phyloP scores from a whole-genome alignment of 345 rosid genomes.

The Anacardium occidentale region DNA sequence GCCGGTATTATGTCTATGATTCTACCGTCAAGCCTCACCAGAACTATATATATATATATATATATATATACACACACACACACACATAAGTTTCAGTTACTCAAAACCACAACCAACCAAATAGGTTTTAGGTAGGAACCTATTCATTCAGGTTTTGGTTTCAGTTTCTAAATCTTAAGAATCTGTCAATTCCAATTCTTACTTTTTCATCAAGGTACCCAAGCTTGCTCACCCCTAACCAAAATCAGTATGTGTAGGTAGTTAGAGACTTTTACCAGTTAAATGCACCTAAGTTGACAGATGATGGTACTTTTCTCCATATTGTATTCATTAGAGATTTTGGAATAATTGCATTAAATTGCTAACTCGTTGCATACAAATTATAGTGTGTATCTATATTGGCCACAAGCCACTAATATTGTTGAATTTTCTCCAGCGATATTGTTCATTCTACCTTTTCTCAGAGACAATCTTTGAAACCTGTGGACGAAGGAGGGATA shows the following conservation, averaged over 20 bases:
- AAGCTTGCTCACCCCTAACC: too few species aligned
- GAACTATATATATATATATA: too few species aligned
- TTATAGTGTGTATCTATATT: background rate
- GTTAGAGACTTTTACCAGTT: background rate
- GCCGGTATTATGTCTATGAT: constrained; percentile 90
- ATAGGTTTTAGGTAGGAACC: too few species aligned
- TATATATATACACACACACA: too few species aligned
- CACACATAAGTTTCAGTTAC: too few species aligned
- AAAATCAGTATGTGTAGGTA: background rate
- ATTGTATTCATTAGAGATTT: background rate
- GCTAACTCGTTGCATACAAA: background rate
- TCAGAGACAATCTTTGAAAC: constrained; percentile 80
- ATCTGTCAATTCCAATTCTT: too few species aligned
- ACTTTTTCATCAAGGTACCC: too few species aligned
- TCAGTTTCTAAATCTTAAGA: too few species aligned
- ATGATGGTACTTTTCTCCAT: background rate
- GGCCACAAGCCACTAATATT: constrained; percentile 4
- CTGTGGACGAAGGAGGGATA: constrained; percentile 82
- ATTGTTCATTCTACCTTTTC: constrained; percentile 82
- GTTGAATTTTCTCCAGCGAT: constrained; percentile 52
- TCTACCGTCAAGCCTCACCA: constrained; percentile 75
- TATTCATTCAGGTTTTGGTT: too few species aligned
- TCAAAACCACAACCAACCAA: too few species aligned
- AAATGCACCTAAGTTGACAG: background rate
- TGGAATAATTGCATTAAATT: background rate